Base-by-base conservation (phyloP, 176 grass and related monocot genomes). In the Microstegium vimineum region DNA sequence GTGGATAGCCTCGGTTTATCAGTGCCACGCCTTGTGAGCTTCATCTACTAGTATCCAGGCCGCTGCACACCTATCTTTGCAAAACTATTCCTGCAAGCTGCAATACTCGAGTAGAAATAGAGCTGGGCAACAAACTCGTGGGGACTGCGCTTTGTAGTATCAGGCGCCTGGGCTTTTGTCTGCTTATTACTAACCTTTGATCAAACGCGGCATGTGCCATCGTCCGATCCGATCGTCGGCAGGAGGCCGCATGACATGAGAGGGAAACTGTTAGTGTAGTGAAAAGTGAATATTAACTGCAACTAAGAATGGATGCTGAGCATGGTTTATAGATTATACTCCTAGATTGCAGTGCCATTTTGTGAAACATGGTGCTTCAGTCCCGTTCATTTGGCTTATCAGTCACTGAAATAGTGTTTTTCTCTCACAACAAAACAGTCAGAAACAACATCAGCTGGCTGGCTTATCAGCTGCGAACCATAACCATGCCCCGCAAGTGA, bases 131-230 rank as follows among this genome's bases (percentile, higher is more conserved):
- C n/a, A n/a, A n/a, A n/a, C n/a, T n/a, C n/a, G n/a, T n/a, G n/a
- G n/a, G n/a, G n/a, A n/a, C n/a, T n/a, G n/a, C n/a, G n/a, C n/a
- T 85, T 75, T 32, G 76, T 62, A 51, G 20, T 32, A 81, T 71
- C 27, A 47, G 42, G 41, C 40, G 40, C 32, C 11, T 56, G 72
- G 11, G 34, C 71, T 52, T 73, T 74, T 20, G 9, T 22, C 45
- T 13, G 17, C 9, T 32, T 49, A 47, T 17, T 47, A 47, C 5
- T 47, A 47, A 47, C 20, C 8, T 12, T 27, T 36, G 26, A 73
- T 34, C n/a, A 78, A 64, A 22, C 36, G 45, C n/a, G n/a, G n/a
- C 59, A 45, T 66, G 68, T 67, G 81, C 33, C 60, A 36, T 79
- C 36, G 47, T 18, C 16, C 1, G 33, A 0, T 36, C 35, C 5